phyloP scores from a whole-genome alignment of 441 rosid genomes.

The Populus tomentosa region DNA sequence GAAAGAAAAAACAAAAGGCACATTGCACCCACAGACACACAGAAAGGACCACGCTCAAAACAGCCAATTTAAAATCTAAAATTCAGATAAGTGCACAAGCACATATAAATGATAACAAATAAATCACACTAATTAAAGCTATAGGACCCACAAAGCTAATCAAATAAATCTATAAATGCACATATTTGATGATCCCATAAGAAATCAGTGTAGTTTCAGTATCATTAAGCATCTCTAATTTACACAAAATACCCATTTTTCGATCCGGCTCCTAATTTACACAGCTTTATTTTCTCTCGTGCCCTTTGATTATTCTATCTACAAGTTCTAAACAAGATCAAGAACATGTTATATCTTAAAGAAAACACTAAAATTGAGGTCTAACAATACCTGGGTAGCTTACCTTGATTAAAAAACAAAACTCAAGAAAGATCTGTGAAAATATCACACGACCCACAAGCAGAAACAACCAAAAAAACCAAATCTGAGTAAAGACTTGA shows the following conservation, averaged over 20 bases:
- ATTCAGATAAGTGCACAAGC: background rate
- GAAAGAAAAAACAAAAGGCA: background rate
- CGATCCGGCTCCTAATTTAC: background rate
- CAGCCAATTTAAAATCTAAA: background rate
- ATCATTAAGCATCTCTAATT: background rate
- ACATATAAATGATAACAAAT: background rate
- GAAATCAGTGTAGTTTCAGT: background rate
- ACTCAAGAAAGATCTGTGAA: slow-evolving; percentile 5
- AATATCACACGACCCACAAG: background rate
- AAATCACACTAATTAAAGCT: background rate
- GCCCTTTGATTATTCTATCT: background rate
- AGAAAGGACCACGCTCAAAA: background rate
- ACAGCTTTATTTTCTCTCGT: background rate
- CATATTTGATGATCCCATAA: background rate
- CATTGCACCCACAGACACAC: background rate
- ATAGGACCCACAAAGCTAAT: background rate
- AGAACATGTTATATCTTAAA: background rate
- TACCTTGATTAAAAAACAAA: background rate
- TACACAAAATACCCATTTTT: background rate
- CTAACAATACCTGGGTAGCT: background rate
- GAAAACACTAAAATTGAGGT: background rate
- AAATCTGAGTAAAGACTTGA: background rate
- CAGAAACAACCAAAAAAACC: slow-evolving; percentile 5
- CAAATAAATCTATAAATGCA: background rate
- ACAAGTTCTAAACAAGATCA: background rate